Evolutionary conservation across 2,329 filamentous ascomycete genomes (phyloP).

Genomic region (Aspergillus latus): DNA sequence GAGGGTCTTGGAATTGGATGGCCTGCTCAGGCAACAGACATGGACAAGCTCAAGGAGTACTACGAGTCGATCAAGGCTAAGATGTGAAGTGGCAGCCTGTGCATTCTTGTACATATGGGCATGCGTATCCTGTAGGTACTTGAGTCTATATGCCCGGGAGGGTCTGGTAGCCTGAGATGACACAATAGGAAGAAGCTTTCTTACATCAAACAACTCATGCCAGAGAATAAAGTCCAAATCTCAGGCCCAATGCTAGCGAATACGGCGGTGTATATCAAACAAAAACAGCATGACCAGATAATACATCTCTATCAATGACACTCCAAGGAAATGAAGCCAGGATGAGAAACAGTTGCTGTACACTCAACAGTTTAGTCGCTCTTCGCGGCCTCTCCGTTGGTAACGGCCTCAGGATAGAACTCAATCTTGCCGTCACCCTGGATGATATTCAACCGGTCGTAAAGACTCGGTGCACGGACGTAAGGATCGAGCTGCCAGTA

Average conservation of each 20-base stretch:
- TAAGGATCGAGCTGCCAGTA: conserved; percentile 94
- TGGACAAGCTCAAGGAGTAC: conserved; percentile 77
- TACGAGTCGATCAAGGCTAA: conserved; percentile 83
- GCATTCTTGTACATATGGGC: not conserved
- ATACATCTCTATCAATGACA: conserved; percentile 6
- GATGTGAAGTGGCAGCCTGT: conserved; percentile 60
- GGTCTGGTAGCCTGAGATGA: not conserved
- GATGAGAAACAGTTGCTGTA: not conserved
- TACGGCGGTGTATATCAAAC: conserved; percentile 7
- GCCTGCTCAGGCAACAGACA: conserved; percentile 73
- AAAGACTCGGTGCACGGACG: conserved; percentile 75
- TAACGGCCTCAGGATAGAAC: conserved; percentile 57
- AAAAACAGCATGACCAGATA: not conserved
- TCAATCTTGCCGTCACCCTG: conserved; percentile 65
- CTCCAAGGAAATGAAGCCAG: not conserved
- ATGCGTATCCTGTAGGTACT: not conserved
- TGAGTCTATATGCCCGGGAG: not conserved
- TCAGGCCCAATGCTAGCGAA: conserved; percentile 1
- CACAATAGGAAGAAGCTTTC: not conserved
- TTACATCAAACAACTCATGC: not conserved
- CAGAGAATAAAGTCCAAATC: not conserved
- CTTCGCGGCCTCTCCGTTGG: not conserved
- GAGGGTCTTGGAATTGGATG: conserved; percentile 80
- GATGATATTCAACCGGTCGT: conserved; percentile 78
- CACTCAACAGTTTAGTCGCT: not conserved